Evolutionary conservation across 2,329 filamentous ascomycete genomes (phyloP).

Genomic region (Trichophyton schoenleinii): DNA sequence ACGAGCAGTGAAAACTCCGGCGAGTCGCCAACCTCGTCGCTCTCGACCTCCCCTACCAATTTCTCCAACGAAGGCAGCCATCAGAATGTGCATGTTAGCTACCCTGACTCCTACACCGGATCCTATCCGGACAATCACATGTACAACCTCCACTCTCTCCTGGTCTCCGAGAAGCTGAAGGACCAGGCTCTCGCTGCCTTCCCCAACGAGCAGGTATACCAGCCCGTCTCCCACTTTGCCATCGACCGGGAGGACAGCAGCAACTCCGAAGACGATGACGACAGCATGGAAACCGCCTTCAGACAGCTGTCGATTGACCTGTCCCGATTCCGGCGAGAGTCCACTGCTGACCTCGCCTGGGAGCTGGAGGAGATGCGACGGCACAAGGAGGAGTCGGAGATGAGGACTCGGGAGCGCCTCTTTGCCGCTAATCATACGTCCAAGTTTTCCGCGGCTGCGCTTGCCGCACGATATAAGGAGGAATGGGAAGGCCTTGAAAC

Average conservation of each 20-base stretch:
- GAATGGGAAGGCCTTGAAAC: constrained; percentile 5
- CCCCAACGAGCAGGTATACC: constrained; percentile 36
- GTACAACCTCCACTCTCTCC: constrained; percentile 59
- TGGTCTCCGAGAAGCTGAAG: constrained; percentile 66
- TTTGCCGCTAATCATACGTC: constrained; percentile 13
- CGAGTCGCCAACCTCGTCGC: constrained; percentile 16
- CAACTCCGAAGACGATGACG: constrained; percentile 21
- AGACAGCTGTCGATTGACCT: constrained; percentile 19
- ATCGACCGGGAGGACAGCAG: constrained; percentile 27
- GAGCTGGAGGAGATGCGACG: constrained; percentile 71
- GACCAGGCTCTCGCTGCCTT: constrained; percentile 45
- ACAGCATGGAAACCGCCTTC: constrained; percentile 18
- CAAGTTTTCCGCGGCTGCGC: constrained; percentile 22
- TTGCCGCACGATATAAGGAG: constrained; percentile 16
- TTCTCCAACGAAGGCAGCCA: constrained; percentile 14
- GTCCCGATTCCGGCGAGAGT: constrained; percentile 30
- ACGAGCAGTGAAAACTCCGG: constrained; percentile 42
- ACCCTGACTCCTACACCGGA: constrained; percentile 56
- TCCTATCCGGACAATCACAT: constrained; percentile 44
- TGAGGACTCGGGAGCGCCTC: constrained; percentile 21
- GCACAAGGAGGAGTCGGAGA: constrained; percentile 55
- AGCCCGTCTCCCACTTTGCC: constrained; percentile 37
- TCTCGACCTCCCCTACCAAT: constrained; percentile 17
- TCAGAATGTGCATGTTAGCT: constrained; percentile 6
- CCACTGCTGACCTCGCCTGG: constrained; percentile 45